Base-by-base conservation (phyloP, 78 protist genomes). In the Protostelium mycophagum region DNA sequence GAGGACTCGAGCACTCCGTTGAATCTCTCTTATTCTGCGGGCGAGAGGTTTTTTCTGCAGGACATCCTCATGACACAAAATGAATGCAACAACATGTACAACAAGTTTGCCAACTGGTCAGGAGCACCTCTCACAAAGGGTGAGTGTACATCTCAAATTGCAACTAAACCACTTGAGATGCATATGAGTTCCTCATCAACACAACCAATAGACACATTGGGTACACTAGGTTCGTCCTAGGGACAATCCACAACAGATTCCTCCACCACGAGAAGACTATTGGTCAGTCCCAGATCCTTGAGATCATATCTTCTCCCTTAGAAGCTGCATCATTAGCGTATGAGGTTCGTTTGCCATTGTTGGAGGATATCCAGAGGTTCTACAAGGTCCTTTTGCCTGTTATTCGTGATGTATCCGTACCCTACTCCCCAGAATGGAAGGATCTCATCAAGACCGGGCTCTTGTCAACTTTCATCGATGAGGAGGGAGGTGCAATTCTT, bases 261-360 rank as follows among this genome's bases (percentile, higher is more conserved):
- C 73, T 51, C 73, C 73, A 51, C 73, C 73, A 51, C 73, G 73
- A 51, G 73, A 51, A 51, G 73, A 51, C 73, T 51, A 51, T 51
- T 51, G 73, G 73, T 51, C 73, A 51, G 73, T 51, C 73, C 73
- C 73, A 51, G 73, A 51, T 51, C 73, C 73, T 51, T 51, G 73
- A 51, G 73, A 51, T 51, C 73, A 51, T 51, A 51, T 51, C 73
- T 51, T 51, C 73, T 51, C 73, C 73, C 16, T 51, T 51, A 51
- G 73, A 51, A 51, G 73, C 73, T 51, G 73, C 73, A 51, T 51
- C 73, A 51, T 51, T 51, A 51, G 73, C 73, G 73, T 51, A 51
- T 16, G 73, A 51, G 73, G 73, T 51, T 51, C 16, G 73, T 51
- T 51, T 51, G 73, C 73, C 73, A 51, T 51, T 16, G 73, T 51